Conservation (phyloP, 768 basidiomycete species). For the Calocera cornea region DNA sequence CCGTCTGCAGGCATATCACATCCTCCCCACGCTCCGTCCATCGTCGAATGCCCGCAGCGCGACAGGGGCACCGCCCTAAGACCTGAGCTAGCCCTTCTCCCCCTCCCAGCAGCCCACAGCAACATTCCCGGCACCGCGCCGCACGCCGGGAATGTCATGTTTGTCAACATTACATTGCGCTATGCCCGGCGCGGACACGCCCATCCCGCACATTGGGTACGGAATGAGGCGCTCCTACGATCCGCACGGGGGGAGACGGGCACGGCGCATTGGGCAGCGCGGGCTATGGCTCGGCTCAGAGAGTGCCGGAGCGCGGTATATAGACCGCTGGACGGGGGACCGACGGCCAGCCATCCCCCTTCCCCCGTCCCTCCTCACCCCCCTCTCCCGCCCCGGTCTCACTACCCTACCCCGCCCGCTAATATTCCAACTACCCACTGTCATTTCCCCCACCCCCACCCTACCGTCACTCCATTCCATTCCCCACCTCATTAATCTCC, state of each 20-base stretch:
- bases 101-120: background rate
- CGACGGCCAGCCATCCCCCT: background rate
- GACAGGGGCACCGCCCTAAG: background rate
- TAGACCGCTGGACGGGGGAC: background rate
- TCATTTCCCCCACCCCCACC: background rate
- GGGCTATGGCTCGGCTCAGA: background rate
- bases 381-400: background rate
- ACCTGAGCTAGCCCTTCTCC: background rate
- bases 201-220: background rate
- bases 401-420: background rate
- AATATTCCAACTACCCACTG: slow-evolving; percentile 3
- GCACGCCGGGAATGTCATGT: background rate
- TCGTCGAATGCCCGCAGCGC: background rate
- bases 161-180: background rate
- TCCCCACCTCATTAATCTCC: background rate
- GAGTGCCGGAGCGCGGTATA: background rate
- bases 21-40: background rate
- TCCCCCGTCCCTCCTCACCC: background rate
- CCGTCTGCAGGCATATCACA: background rate
- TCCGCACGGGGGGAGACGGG: background rate
- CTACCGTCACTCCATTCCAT: background rate
- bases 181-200: background rate
- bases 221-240: background rate
- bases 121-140: background rate
- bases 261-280: background rate